A percentile compares a stretch with the other conserved stretches of the same genome.
phyloP scores from a whole-genome alignment of 139 green algal species.

The Medakamo hakoo region DNA sequence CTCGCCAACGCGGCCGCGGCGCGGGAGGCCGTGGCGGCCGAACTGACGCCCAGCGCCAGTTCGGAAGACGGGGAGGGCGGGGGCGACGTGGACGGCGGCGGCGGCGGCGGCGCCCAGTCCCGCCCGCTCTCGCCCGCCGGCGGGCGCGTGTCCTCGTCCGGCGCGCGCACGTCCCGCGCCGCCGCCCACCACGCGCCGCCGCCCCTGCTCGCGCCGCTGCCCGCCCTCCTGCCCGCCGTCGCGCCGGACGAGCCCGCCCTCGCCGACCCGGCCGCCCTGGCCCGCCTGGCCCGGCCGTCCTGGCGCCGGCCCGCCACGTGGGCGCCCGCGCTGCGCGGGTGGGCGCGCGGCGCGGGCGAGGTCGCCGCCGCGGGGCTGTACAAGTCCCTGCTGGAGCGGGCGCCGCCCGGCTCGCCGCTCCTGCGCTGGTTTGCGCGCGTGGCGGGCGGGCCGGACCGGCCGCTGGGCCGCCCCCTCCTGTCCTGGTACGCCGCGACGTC shows the following conservation, averaged over 20 bases:
- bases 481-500: constrained; percentile 38
- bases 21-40: too few relatives aligned
- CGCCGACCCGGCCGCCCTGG: background rate
- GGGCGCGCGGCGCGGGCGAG: background rate
- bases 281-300: background rate
- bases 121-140: too few relatives aligned
- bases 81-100: too few relatives aligned
- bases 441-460: background rate
- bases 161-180: too few relatives aligned
- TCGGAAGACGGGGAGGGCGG: too few relatives aligned
- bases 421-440: constrained; percentile 21
- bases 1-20: background rate
- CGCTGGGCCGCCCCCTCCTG: constrained; percentile 34
- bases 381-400: constrained; percentile 47
- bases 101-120: too few relatives aligned
- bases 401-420: constrained; percentile 19
- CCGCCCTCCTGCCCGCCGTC: background rate
- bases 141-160: too few relatives aligned
- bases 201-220: too few relatives aligned
- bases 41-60: background rate
- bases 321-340: background rate
- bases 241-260: background rate
- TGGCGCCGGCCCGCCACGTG: background rate
- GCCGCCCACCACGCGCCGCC: too few relatives aligned
- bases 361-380: background rate